Base-by-base conservation (phyloP, 202 grass and related monocot species). In the Schoenoplectus tabernaemontani region DNA sequence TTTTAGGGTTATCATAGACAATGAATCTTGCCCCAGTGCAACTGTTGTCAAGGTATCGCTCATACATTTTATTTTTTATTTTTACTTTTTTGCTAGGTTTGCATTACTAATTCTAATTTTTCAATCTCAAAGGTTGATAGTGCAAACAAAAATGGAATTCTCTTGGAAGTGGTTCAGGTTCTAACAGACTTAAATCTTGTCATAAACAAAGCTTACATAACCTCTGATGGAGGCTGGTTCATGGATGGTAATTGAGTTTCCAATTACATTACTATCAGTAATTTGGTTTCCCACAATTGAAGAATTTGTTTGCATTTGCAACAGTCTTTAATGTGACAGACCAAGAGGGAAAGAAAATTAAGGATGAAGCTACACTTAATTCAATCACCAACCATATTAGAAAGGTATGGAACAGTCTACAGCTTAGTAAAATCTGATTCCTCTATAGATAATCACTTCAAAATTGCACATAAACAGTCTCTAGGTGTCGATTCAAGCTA, bases 221-320 rank as follows among this genome's bases (percentile, higher is more conserved):
- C 88, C 51, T 93, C 90, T 15, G 90, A 93, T 54, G 93, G 87
- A 32, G 85, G 83, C 24, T 97, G 93, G 93, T 89, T 97, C 85
- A 97, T 97, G 93, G 90, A 97, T 36, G 93, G 93, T 96, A 88
- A n/a, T n/a, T n/a, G n/a, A n/a, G n/a, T n/a, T n/a, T n/a, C n/a
- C n/a, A n/a, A n/a, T n/a, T n/a, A n/a, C n/a, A n/a, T n/a, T n/a
- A n/a, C n/a, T n/a, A n/a, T n/a, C n/a, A n/a, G n/a, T n/a, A n/a
- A n/a, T n/a, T n/a, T n/a, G n/a, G n/a, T n/a, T n/a, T n/a, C n/a
- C n/a, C 0, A 48, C 61, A 50, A 43, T 34, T 76, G 46, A 54
- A 34, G 16, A 81, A 76, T 59, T 83, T 15, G 58, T 87, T 93
- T 77, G 68, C 15, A 73, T 30, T 10, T 61, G 58, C 32, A 30